Base-by-base conservation (phyloP, 805 yeast species). In the Wickerhamomyces tratensis region DNA sequence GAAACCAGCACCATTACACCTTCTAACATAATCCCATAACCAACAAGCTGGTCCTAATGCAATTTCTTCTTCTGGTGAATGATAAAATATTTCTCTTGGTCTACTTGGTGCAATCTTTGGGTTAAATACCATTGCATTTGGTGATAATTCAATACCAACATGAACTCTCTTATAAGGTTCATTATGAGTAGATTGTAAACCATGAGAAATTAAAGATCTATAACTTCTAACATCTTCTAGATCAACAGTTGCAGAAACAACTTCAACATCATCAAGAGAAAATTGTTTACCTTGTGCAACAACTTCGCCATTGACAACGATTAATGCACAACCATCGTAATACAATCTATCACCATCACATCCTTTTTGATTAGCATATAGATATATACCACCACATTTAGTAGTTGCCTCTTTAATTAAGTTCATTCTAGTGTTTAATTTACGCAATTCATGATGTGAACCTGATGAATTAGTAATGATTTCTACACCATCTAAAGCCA, bases 31-130 rank as follows among this genome's bases (percentile, higher is more conserved):
- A 62, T 93, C 99, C 99, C 99, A 93, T 49, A 93, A 63, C 99
- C 99, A 93, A 61, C 98, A 93, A 0, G 99, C 98, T 1, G 99
- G 99, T 0, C 99, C 99, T 37, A 86, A 68, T 1, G 98, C 97
- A 50, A 93, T 91, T 62, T 93, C 99, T 63, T 93, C 97, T 56
- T 89, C 95, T 4, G 98, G 96, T 2, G 68, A 56, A 62, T 85
- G 94, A 53, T 83, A 82, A 35, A 70, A 71, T 37, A 82, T 70
- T 6, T 66, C 68, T 25, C 63, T 58, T 1, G 73, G 54, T 20
- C 56, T 55, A 0, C 93, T 64, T 15, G 96, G 96, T 10, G 55
- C 61, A 10, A 85, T 63, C 0, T 57, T 54, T 20, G 85, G 77
- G 57, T 85, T 77, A 52, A 86, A 84, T 35, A 76, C 68, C 37